phyloP scores from a whole-genome alignment of 108 stramenopile genomes.

The Nitzschia sp. region DNA sequence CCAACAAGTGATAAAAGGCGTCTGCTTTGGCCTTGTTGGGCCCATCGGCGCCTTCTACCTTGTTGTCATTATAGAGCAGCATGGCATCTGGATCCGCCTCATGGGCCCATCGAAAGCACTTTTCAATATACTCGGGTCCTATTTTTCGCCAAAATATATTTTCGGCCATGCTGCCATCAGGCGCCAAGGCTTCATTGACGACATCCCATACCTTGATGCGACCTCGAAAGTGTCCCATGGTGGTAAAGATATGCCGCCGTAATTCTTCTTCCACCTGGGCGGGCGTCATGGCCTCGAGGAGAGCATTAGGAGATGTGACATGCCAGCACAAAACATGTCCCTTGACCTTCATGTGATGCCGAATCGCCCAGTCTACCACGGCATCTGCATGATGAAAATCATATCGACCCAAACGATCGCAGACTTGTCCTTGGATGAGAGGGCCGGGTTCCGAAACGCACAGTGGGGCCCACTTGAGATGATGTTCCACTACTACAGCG shows the following conservation, averaged over 20 bases:
- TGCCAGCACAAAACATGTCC: conserved; percentile 92
- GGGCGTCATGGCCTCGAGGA: conserved; percentile 60
- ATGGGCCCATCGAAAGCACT: conserved; percentile 92
- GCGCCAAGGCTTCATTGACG: conserved; percentile 89
- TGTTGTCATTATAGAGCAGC: conserved; percentile 94
- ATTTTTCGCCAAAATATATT: conserved; percentile 87
- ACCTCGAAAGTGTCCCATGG: conserved; percentile 85
- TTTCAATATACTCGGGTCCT: conserved; percentile 87
- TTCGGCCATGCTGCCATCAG: conserved; percentile 85
- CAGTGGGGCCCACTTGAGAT: conserved; percentile 87
- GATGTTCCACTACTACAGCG: conserved; percentile 89
- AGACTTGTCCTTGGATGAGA: conserved; percentile 44
- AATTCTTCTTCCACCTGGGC: conserved; percentile 65
- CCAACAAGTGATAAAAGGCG: conserved; percentile 81
- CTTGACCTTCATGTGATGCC: conserved; percentile 76
- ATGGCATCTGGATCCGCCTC: conserved; percentile 89
- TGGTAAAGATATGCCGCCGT: conserved; percentile 80
- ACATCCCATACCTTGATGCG: conserved; percentile 90
- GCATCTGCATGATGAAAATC: conserved; percentile 85
- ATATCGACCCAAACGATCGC: conserved; percentile 71
- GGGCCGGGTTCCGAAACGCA: conserved; percentile 68
- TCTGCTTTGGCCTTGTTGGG: conserved; percentile 77
- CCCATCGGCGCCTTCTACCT: conserved; percentile 85
- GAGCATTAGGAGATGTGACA: conserved; percentile 71
- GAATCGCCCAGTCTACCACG: conserved; percentile 87